Conservation (phyloP, 2,329 filamentous ascomycete genomes). For the Colletotrichum liaoningense region DNA sequence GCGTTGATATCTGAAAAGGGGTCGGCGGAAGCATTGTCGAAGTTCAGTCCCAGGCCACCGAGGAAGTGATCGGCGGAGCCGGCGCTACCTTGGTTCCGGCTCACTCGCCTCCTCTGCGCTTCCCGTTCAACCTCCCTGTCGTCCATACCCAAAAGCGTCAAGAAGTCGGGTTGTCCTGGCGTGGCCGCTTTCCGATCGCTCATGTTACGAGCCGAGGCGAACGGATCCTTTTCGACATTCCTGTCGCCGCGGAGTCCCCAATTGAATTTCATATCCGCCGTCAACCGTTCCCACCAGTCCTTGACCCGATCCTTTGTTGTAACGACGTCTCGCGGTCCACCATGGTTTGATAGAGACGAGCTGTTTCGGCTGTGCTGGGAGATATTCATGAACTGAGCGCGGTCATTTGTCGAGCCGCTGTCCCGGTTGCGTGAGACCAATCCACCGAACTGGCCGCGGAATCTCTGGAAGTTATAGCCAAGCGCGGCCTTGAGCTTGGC, state of each 20-base stretch:
- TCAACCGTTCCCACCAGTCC: conserved; percentile 59
- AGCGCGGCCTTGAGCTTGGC: conserved; percentile 54
- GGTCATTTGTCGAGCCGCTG: conserved; percentile 42
- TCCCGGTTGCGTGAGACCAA: conserved; percentile 55
- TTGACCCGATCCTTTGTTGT: conserved; percentile 52
- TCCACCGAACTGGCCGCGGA: conserved; percentile 49
- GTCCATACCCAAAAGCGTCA: conserved; percentile 56
- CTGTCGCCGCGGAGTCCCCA: conserved; percentile 47
- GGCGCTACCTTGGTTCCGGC: conserved; percentile 45
- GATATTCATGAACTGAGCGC: conserved; percentile 59
- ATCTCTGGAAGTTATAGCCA: conserved; percentile 47
- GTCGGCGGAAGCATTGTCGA: conserved; percentile 47
- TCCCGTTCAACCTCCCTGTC: conserved; percentile 52
- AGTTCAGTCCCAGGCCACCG: conserved; percentile 50
- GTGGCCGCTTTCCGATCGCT: conserved; percentile 38
- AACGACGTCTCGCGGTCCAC: conserved; percentile 35
- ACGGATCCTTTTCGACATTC: conserved; percentile 42
- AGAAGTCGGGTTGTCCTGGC: conserved; percentile 54
- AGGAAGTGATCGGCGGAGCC: conserved; percentile 53
- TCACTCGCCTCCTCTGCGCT: conserved; percentile 48
- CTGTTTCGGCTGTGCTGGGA: conserved; percentile 52
- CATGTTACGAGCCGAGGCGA: conserved; percentile 41
- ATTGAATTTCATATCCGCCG: conserved; percentile 51
- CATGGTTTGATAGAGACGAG: conserved; percentile 41
- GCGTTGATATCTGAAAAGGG: conserved; percentile 63